Base-by-base conservation (phyloP, 208 protist genomes). In the Acanthamoeba quina region DNA sequence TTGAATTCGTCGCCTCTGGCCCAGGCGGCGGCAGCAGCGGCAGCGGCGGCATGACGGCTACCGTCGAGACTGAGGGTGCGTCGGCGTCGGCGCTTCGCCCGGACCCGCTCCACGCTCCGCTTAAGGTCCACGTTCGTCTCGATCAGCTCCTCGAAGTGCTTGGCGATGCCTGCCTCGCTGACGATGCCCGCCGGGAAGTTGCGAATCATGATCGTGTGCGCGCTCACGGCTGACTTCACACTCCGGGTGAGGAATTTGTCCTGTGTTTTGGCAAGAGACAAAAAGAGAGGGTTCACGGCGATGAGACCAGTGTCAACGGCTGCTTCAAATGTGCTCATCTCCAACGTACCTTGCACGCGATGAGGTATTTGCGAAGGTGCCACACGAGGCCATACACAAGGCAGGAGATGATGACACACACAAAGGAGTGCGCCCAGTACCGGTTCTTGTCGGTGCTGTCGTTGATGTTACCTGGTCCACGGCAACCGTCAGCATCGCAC, bases 81-180 rank as follows among this genome's bases (percentile, higher is more conserved):
- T 29, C 58, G 44, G 19, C 49, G 37, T 49, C 88, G 17, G 24
- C 68, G 60, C 56, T 80, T 93, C 34, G n/a, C 62, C 7, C 26
- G 3, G 5, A 90, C 56, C 5, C 52, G 60, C 88, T 80, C n/a
- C 64, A 93, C 88, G 31, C 19, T 21, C 10, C 29, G 47, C 62
- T 78, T 49, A 11, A 93, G 62, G 17, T 11, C 41, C 7, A 44
- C 41, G 68, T 80, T 93, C 24, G 26, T 78, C n/a, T 78, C 66
- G n/a, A 93, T 49, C 17, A 93, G 44, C 49, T 72, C 41, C 47
- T 93, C 88, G 47, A 93, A 93, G 49, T 93, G 88, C n/a, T 31
- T 72, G 11, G 17, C 3, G 41, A 93, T 72, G 37, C 17, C 31
- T n/a, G 7, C 66, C 88, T 93, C 88, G 49, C 34, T 31, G 26